Evolutionary conservation across 345 rosid species (phyloP), one percentile per base, ranked within the genome.

Genomic region (Luvunga scandens): DNA sequence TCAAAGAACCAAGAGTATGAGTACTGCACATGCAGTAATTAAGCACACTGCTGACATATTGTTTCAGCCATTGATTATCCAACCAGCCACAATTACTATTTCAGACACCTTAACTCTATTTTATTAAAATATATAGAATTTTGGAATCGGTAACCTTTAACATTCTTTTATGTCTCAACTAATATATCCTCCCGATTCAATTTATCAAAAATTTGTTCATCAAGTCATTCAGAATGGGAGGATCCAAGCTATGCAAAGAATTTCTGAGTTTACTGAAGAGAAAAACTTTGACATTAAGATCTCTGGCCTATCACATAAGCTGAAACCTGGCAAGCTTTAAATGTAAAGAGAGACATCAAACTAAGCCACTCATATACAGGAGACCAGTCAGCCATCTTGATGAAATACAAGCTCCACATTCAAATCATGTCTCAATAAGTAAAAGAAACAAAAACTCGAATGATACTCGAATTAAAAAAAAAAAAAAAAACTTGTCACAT

Each of bases 331-430:
- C 14, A 18, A 66, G 33, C 71, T 57, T 66, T 57, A 63, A 48
- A 50, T 12, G 8, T 30, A 57, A 75, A n/a, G 48, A 66, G 16
- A 53, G 7, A 2, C 25, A 6, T 10, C 13, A n/a, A 56, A 36
- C 27, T 18, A 34, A 28, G 28, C 12, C 9, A 56, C 68, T 55
- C 39, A 25, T 36, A 25, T 34, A 16, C 28, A 62, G 72, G 68
- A 56, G 36, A 24, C 55, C 38, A 7, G 53, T 55, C 24, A 42
- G 66, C 72, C 57, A 72, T 62, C 62, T 66, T 42, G 38, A 70
- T 56, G 65, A 77, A 78, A 63, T 74, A 64, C 60, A 66, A 48
- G 57, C 71, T 77, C 39, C 63, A 66, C 7, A 60, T 59, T 55
- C 7, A 36, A 55, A 27, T 13, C 9, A 39, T 36, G 70, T 12